Evolutionary conservation across 2,329 filamentous ascomycete genomes (phyloP).

Genomic region (Colletotrichum brevisporum): DNA sequence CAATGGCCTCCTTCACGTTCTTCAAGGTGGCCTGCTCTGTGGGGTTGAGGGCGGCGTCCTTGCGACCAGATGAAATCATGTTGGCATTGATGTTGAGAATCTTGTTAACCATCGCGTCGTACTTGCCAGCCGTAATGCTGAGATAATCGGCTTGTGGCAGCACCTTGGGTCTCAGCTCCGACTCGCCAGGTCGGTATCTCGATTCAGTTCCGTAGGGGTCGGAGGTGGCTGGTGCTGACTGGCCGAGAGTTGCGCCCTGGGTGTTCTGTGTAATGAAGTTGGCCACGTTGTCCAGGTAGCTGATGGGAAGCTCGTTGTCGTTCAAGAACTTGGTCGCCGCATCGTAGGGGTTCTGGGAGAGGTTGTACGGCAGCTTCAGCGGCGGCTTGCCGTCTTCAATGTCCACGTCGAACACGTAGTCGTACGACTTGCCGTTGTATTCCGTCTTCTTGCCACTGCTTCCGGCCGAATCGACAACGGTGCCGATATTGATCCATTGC

Average conservation of each 20-base stretch:
- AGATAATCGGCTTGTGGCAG: conserved; percentile 87
- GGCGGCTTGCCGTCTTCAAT: conserved; percentile 95
- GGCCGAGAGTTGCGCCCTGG: conserved; percentile 85
- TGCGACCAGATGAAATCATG: conserved; percentile 78
- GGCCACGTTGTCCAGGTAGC: conserved; percentile 91
- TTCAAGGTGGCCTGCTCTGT: conserved; percentile 76
- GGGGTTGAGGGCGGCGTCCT: conserved; percentile 81
- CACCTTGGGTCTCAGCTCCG: conserved; percentile 78
- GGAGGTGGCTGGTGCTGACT: conserved; percentile 63
- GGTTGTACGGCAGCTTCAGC: conserved; percentile 93
- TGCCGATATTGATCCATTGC: conserved; percentile 92
- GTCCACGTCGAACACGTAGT: conserved; percentile 96
- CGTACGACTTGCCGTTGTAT: conserved; percentile 89
- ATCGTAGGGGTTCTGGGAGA: conserved; percentile 93
- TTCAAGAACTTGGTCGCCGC: conserved; percentile 91
- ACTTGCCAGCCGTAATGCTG: conserved; percentile 81
- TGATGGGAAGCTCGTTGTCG: conserved; percentile 88
- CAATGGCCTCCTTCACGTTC: conserved; percentile 74
- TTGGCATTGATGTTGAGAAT: conserved; percentile 81
- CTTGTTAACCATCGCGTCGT: conserved; percentile 81
- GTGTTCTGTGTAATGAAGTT: conserved; percentile 95
- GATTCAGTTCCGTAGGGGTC: conserved; percentile 86
- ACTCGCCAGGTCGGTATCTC: conserved; percentile 82
- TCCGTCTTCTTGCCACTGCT: conserved; percentile 84
- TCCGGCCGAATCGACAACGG: conserved; percentile 89